Conservation (phyloP, 208 protist species). For the Vickermania ingenoplastis region DNA sequence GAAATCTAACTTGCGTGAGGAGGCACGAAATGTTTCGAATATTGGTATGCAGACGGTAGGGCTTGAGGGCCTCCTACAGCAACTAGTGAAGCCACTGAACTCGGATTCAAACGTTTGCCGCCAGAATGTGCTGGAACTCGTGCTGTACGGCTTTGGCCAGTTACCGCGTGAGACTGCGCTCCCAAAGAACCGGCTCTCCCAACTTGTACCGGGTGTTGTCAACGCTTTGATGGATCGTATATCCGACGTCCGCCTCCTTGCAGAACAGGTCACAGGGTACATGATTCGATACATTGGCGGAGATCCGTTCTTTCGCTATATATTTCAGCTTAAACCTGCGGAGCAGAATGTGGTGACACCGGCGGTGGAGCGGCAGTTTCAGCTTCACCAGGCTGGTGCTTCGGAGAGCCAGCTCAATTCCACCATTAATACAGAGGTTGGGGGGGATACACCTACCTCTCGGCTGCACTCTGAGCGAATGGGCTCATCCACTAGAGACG, state of each 20-base stretch:
- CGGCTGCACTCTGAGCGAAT: neutral
- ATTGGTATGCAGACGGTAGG: slow-evolving; percentile 49
- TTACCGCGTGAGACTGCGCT: slow-evolving; percentile 27
- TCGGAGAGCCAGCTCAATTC: neutral
- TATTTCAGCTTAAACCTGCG: slow-evolving; percentile 58
- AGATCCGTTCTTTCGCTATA: slow-evolving; percentile 37
- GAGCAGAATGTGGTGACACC: slow-evolving; percentile 70
- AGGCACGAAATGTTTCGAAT: slow-evolving; percentile 48
- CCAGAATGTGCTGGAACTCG: slow-evolving; percentile 62
- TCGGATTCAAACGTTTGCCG: slow-evolving; percentile 69
- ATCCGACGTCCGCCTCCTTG: slow-evolving; percentile 61
- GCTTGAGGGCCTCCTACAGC: slow-evolving; percentile 47
- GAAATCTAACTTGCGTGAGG: slow-evolving; percentile 67
- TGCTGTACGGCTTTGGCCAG: slow-evolving; percentile 54
- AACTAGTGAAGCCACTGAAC: slow-evolving; percentile 56
- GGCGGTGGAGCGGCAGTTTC: slow-evolving; percentile 59
- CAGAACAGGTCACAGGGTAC: slow-evolving; percentile 36
- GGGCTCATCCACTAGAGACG: neutral
- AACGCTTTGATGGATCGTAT: slow-evolving; percentile 73
- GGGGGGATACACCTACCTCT: neutral
- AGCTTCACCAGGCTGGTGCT: neutral
- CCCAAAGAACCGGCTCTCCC: slow-evolving; percentile 26
- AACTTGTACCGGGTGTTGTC: slow-evolving; percentile 50
- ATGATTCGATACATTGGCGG: slow-evolving; percentile 55
- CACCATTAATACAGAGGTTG: neutral